Evolutionary conservation across 1,284 basidiomycete species (phyloP), one percentile per base, ranked within the genome.

Genomic region (Sporisorium scitamineum): DNA sequence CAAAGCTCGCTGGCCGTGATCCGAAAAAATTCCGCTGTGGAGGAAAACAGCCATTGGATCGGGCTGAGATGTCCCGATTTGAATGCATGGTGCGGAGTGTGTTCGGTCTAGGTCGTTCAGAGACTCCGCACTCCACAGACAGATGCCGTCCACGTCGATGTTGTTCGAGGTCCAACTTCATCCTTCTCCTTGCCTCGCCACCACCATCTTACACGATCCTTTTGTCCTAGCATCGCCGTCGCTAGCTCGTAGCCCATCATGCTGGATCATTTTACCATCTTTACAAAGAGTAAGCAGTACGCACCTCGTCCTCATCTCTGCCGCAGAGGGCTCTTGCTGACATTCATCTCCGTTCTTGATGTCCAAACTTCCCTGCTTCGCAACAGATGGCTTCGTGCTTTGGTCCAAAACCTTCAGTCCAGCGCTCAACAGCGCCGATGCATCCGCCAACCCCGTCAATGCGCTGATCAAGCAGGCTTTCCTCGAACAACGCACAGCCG

Each of bases 361-460:
- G n/a, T n/a, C n/a, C n/a, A n/a, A n/a, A n/a, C n/a, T n/a, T n/a
- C n/a, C n/a, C n/a, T 37, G 34, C 11, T 39, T 39, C 18, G 37
- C 37, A 18, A 18, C 37, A 39, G 37, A 74, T 22, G 84, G 83
- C 29, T 44, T 81, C 16, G 81, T 84, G 9, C 68, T 85, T 18
- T 85, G 82, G 80, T 81, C 78, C 32, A 76, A 76, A 50, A 72
- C 77, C 16, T 84, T 84, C 63, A 79, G 76, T 16, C 76, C 80
- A 1, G 71, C 72, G 0, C 54, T 70, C 18, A 59, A 48, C 20
- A 63, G 56, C 29, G 58, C 70, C 24, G 61, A 66, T 41, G 32
- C 70, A 53, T 58, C 70, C 16, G 50, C 61, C 13, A 67, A 79
- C 27, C 73, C 82, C 4, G 74, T 85, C 48, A 81, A 81, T 50